Conservation (phyloP, 148 eudicot genomes). For the Heliosperma pusillum region DNA sequence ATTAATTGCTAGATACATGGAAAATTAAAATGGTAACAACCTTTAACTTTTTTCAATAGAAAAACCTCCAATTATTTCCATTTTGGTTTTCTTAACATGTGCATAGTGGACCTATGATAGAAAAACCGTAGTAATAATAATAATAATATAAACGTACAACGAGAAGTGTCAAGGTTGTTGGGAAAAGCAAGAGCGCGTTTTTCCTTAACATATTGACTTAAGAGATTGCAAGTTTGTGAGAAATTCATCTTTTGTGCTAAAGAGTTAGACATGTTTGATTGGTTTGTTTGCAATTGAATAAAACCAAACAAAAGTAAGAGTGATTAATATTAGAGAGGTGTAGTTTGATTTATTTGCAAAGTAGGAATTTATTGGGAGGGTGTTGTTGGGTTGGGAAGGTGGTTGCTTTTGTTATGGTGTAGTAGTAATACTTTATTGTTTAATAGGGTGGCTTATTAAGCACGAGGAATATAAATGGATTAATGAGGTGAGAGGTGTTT, state of each 20-base stretch:
- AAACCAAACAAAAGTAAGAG: not conserved
- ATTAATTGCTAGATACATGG: no score
- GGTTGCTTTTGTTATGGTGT: not conserved
- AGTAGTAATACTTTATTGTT: no score
- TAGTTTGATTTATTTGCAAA: not conserved
- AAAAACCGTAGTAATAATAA: no score
- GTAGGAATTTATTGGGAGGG: not conserved
- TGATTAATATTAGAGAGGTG: no score
- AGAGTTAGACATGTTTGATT: conserved; percentile 37
- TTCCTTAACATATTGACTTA: conserved; percentile 83
- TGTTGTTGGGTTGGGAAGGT: not conserved
- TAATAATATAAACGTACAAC: not conserved
- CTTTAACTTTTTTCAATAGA: no score
- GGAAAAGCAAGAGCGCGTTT: conserved; percentile 55
- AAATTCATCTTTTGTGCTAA: conserved; percentile 49
- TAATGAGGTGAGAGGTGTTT: not conserved
- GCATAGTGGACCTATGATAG: no score
- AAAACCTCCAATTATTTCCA: no score
- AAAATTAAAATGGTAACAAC: no score
- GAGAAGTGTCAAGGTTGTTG: not conserved
- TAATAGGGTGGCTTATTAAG: conserved; percentile 15
- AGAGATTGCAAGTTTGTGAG: conserved; percentile 60
- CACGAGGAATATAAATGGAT: conserved; percentile 55
- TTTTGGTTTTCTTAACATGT: no score
- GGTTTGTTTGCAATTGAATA: not conserved